phyloP scores from a whole-genome alignment of 2,329 filamentous ascomycete genomes.

The Pyricularia sp. region DNA sequence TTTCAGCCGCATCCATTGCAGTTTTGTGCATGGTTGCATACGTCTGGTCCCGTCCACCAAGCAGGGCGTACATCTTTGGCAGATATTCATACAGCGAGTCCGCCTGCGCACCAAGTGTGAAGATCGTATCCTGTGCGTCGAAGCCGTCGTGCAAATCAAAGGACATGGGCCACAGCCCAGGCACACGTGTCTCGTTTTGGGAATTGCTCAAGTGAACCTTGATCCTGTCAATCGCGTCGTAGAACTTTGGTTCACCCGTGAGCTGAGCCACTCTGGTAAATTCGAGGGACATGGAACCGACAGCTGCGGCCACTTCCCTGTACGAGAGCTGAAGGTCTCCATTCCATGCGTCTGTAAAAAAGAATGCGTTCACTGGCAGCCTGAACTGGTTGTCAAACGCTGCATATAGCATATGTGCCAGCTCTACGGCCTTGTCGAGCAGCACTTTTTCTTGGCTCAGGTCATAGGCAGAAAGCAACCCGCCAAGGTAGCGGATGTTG shows the following conservation, averaged over 20 bases:
- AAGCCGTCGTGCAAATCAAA: constrained; percentile 44
- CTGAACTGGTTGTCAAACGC: constrained; percentile 85
- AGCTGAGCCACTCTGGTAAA: constrained; percentile 63
- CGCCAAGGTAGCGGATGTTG: constrained; percentile 83
- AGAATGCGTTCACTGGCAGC: constrained; percentile 47
- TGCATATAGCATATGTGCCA: constrained; percentile 72
- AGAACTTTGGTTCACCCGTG: constrained; percentile 60
- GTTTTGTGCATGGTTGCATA: constrained; percentile 47
- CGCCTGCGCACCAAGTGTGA: constrained; percentile 42
- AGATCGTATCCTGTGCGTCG: constrained; percentile 20
- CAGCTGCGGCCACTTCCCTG: constrained; percentile 25
- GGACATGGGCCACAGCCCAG: constrained; percentile 65
- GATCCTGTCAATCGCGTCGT: constrained; percentile 66
- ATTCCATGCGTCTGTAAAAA: constrained; percentile 29
- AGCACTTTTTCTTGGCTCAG: constrained; percentile 55
- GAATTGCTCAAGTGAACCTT: constrained; percentile 58
- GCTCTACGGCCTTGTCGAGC: constrained; percentile 68
- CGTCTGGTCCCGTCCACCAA: constrained; percentile 50
- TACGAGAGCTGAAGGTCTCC: constrained; percentile 23
- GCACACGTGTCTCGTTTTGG: constrained; percentile 61
- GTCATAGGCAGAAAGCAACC: constrained; percentile 78
- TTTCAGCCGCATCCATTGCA: constrained; percentile 3
- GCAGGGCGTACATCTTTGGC: constrained; percentile 53
- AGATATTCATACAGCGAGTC: constrained; percentile 53
- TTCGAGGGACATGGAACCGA: constrained; percentile 58